A percentile compares a stretch with the other conserved stretches of the same genome.
These are phyloP conservation scores for Xylaria flabelliformis DNA, from an alignment of 495 filamentous ascomycete species.

Conservation along the genomic window DNA sequence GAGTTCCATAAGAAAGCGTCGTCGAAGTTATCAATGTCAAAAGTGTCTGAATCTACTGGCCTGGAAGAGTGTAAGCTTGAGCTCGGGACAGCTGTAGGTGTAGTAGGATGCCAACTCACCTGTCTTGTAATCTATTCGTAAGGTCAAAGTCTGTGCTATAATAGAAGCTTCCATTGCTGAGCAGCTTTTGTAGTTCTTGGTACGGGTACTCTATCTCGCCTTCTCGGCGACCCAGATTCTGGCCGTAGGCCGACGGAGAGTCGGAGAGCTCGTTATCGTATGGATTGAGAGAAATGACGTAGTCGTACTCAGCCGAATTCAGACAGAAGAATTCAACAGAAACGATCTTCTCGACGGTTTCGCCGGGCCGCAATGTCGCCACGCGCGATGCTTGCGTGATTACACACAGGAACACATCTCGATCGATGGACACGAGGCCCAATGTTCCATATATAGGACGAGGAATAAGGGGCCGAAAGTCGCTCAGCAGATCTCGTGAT, in stretches of 20 bases:
- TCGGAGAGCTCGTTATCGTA: conserved; percentile 56
- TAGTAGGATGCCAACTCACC: conserved; percentile 56
- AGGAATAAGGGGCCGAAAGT: conserved; percentile 75
- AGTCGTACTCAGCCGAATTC: conserved; percentile 82
- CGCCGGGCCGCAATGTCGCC: conserved; percentile 82
- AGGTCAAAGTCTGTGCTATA: conserved; percentile 97
- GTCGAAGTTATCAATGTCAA: conserved; percentile 85
- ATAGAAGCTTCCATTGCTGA: conserved; percentile 96
- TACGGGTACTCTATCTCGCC: conserved; percentile 82
- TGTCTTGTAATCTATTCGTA: conserved; percentile 90
- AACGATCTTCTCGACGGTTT: conserved; percentile 85
- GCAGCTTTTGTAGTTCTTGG: conserved; percentile 83
- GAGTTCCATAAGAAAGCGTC: conserved; percentile 95
- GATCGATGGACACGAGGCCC: conserved; percentile 82
- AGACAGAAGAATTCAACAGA: conserved; percentile 93
- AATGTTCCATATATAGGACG: conserved; percentile 85
- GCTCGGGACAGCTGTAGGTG: conserved; percentile 3
- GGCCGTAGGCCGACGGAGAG: conserved; percentile 59
- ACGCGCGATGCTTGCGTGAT: conserved; percentile 78
- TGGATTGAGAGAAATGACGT: conserved; percentile 64
- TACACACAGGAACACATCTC: conserved; percentile 92
- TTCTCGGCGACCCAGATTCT: conserved; percentile 68
- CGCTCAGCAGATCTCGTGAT: conserved; percentile 69
- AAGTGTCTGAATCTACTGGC: conserved; percentile 61
- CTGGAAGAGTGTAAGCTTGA: conserved; percentile 27